Evolutionary conservation across 208 protist genomes (phyloP).

Genomic region (Naegleria gruberi): DNA sequence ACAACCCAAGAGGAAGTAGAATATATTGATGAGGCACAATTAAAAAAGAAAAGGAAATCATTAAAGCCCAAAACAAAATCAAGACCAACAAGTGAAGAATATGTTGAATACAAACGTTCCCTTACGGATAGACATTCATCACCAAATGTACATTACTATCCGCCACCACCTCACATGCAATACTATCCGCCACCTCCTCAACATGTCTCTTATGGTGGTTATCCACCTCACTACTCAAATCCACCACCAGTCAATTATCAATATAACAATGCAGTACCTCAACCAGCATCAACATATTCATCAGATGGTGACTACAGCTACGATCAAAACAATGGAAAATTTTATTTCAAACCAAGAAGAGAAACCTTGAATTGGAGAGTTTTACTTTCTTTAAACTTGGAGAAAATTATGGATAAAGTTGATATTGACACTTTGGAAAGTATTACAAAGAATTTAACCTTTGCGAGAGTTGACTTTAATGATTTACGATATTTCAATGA

Average conservation of each 20-base stretch:
- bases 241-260: not conserved
- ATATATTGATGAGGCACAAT: not conserved
- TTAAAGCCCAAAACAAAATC: not conserved
- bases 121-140: not conserved
- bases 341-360: slow-evolving; percentile 19
- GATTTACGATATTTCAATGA: slow-evolving; percentile 21
- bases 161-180: not conserved
- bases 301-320: not conserved
- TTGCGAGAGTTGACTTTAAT: slow-evolving; percentile 11
- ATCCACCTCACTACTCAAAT: not conserved
- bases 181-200: not conserved
- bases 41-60: not conserved
- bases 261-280: not conserved
- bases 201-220: not conserved
- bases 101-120: not conserved
- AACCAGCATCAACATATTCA: not conserved
- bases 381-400: not conserved
- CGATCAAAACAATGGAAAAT: not conserved
- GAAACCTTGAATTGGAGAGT: slow-evolving; percentile 13
- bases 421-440: slow-evolving; percentile 19
- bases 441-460: slow-evolving; percentile 9
- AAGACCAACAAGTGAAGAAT: not conserved
- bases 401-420: slow-evolving; percentile 2
- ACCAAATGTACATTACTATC: not conserved
- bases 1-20: not conserved